Evolutionary conservation across 805 yeast species (phyloP), one percentile per base, ranked within the genome.

Genomic region (Yamadazyma sp.): DNA sequence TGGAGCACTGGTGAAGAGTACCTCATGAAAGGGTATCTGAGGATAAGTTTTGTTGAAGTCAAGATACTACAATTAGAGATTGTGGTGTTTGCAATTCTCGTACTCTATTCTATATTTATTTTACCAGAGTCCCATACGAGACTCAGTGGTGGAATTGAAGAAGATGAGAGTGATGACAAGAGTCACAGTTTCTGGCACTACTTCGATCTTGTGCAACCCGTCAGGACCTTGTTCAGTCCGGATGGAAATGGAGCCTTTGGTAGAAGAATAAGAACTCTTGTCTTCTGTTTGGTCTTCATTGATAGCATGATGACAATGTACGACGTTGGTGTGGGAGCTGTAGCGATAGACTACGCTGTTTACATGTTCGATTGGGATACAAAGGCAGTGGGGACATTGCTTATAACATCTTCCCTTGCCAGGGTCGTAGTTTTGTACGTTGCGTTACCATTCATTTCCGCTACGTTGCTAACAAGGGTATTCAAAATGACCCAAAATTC

Each of bases 341-440:
- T 76, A 2, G 35, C 73, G 10, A 52, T 78, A 1, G 54, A 82
- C 21, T 82, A 74, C 46, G 72, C 77, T 0, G 69, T 79, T 3
- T 77, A 60, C 48, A 50, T 47, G 29, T 82, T 73, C 54, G 42
- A 65, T 9, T 78, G 87, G 82, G 55, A 56, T 3, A 63, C 83
- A 10, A 65, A 62, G 6, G 68, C 69, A 18, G 52, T 82, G 29
- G 80, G 84, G 9, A 64, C 70, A 35, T 70, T 71, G 32, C 55
- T 82, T 38, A 73, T 83, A 0, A 41, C 71, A 0, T 41, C 69
- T 15, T 32, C 53, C 7, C 38, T 74, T 2, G 50, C 73, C 2
- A 64, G 75, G 42, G 73, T 84, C 0, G 22, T 68, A 0, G 65
- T 70, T 0, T 52, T 84, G 24, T 62, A 79, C 15, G 29, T 72